Conservation (phyloP, 495 filamentous ascomycete genomes). For the Margaritispora aquatica region DNA sequence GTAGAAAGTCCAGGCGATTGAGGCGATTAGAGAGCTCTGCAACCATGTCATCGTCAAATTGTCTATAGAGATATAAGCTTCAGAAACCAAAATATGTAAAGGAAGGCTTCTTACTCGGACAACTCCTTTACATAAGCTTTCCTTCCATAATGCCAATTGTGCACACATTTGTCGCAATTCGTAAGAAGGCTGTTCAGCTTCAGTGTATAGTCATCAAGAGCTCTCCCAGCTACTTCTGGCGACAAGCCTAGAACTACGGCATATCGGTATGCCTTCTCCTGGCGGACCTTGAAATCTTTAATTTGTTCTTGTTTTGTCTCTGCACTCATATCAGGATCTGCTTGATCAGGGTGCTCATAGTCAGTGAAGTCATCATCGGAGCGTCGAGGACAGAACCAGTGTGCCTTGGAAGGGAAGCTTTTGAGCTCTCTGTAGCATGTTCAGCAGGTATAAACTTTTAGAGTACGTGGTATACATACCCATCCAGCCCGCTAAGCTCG, state of each 20-base stretch:
- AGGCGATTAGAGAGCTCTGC: slow-evolving; percentile 46
- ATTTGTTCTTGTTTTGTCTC: slow-evolving; percentile 21
- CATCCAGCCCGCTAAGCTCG: slow-evolving; percentile 20
- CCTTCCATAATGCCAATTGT: slow-evolving; percentile 70
- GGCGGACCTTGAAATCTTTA: slow-evolving; percentile 13
- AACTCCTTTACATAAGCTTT: slow-evolving; percentile 55
- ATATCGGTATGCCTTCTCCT: slow-evolving; percentile 22
- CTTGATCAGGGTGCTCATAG: slow-evolving; percentile 20
- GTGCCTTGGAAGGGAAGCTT: slow-evolving; percentile 36
- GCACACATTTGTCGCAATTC: slow-evolving; percentile 73
- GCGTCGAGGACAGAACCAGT: slow-evolving; percentile 45
- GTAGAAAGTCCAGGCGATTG: slow-evolving; percentile 52
- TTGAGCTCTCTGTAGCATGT: slow-evolving; percentile 13
- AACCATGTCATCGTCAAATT: slow-evolving; percentile 60
- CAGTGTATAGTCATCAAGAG: slow-evolving; percentile 27
- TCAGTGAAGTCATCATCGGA: slow-evolving; percentile 35
- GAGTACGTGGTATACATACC: slow-evolving; percentile 6
- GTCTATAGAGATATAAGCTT: slow-evolving; percentile 24
- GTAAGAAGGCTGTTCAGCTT: slow-evolving; percentile 42
- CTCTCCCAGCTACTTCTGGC: slow-evolving; percentile 4
- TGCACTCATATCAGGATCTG: slow-evolving; percentile 21
- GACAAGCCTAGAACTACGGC: slow-evolving; percentile 18
- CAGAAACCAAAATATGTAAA: neutral
- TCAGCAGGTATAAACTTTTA: neutral
- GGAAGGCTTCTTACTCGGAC: slow-evolving; percentile 36